A percentile compares a stretch with the other conserved stretches of the same genome.
Evolutionary conservation across 1,139 yeast species (phyloP).

Genomic region (Suhomyces ambrosiae): DNA sequence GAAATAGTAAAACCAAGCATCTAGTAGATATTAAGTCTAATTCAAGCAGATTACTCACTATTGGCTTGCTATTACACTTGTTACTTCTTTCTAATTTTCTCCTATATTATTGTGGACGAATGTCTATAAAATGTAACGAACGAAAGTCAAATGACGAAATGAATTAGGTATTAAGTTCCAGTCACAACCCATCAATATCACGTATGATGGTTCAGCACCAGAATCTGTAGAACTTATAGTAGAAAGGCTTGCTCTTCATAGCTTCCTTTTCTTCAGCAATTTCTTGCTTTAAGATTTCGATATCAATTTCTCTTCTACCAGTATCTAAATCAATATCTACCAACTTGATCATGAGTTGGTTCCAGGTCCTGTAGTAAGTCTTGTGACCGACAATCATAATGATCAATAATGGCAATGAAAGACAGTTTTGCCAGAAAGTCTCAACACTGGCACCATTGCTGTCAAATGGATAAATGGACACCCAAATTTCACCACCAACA

Average conservation of each 20-base stretch:
- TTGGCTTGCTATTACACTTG: too few species aligned
- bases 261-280: conserved; percentile 44
- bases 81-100: too few species aligned
- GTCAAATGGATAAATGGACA: conserved; percentile 48
- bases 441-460: conserved; percentile 26
- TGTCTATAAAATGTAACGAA: conserved; percentile 7
- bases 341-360: conserved; percentile 37
- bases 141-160: conserved; percentile 8
- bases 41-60: too few species aligned
- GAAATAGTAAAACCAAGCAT: too few species aligned
- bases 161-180: conserved; percentile 5
- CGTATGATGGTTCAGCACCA: conserved; percentile 32
- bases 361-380: conserved; percentile 24
- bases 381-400: conserved; percentile 33
- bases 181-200: conserved; percentile 6
- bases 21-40: too few species aligned
- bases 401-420: conserved; percentile 51
- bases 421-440: conserved; percentile 49
- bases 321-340: conserved; percentile 52
- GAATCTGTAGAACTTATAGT: conserved; percentile 36
- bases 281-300: conserved; percentile 48
- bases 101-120: conserved; percentile 6
- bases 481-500: conserved; percentile 51
- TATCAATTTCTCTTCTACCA: conserved; percentile 50
- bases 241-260: conserved; percentile 31